Conservation (phyloP, 495 filamentous ascomycete genomes). For the Hyphodiscus hymeniophilus region DNA sequence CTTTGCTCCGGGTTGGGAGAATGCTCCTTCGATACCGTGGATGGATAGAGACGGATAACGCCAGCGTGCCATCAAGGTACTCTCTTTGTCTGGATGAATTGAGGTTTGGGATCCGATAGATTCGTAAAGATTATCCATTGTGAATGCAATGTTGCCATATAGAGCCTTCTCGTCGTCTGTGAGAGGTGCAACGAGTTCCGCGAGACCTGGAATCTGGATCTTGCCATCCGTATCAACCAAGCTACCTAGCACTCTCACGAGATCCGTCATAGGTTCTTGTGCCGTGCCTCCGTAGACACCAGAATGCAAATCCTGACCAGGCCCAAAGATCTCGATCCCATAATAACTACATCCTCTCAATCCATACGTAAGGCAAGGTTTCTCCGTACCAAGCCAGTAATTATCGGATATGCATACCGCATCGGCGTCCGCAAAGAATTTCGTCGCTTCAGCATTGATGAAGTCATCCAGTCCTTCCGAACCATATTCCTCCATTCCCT, state of each 20-base stretch:
- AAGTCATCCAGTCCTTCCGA: slow-evolving; percentile 95
- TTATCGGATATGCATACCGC: slow-evolving; percentile 99
- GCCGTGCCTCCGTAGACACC: slow-evolving; percentile 94
- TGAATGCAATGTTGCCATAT: slow-evolving; percentile 82
- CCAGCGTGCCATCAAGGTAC: slow-evolving; percentile 92
- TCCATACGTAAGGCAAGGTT: slow-evolving; percentile 95
- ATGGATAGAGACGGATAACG: slow-evolving; percentile 89
- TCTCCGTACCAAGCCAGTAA: slow-evolving; percentile 99
- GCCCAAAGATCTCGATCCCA: slow-evolving; percentile 75
- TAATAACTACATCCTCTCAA: slow-evolving; percentile 98
- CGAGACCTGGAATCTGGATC: slow-evolving; percentile 82
- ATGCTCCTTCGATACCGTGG: slow-evolving; percentile 93
- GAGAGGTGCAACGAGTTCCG: slow-evolving; percentile 82
- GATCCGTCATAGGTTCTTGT: slow-evolving; percentile 96
- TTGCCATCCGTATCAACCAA: slow-evolving; percentile 85
- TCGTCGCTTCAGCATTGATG: slow-evolving; percentile 79
- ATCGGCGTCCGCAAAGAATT: slow-evolving; percentile 89
- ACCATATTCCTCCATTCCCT: slow-evolving; percentile 99
- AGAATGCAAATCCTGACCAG: slow-evolving; percentile 88
- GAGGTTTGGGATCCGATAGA: slow-evolving; percentile 79
- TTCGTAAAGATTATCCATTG: slow-evolving; percentile 90
- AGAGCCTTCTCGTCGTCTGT: slow-evolving; percentile 78
- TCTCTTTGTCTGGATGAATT: slow-evolving; percentile 77
- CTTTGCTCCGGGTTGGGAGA: slow-evolving; percentile 89
- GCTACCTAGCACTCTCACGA: slow-evolving; percentile 69